Base-by-base conservation (phyloP, 2,329 filamentous ascomycete species). In the Phialophora expanda region DNA sequence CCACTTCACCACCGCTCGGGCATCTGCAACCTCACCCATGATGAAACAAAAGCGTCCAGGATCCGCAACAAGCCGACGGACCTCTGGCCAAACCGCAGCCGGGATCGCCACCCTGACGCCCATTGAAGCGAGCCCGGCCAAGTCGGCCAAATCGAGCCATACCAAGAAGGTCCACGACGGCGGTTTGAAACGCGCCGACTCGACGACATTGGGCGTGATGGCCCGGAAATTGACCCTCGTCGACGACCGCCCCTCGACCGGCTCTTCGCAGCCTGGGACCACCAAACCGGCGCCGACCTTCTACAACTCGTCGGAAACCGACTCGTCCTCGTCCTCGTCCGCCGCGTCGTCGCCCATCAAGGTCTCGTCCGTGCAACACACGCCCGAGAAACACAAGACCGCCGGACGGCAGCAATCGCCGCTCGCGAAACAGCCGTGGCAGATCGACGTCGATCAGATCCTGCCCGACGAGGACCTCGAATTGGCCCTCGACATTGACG, bases 111-210 rank as follows among this genome's bases (percentile, higher is more conserved):
- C 59, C 30, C 41, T 71, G 26, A 65, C 67, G 44, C 63, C 68
- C 17, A 65, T 69, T 14, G 59, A 69, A 59, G 70, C 68, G 9
- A 68, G 68, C 53, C 66, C 70, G 4, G 57, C 56, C 4, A 67
- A 61, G 34, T 46, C 60, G 24, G 24, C 41, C 56, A 48, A 50
- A 30, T 51, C 32, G 26, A 53, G 17, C 32, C 41, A 44, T 2
- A n/a, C 20, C 22, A 56, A 57, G 30, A 61, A 65, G 41, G 24
- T 26, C n/a, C 48, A 59, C 5, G 58, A 64, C 46, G 44, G 65
- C 4, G 38, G 67, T 17, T 56, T 73, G 14, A 67, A 70, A 56
- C 67, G 71, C 58, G 71, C 72, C 48, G 72, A 73, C 51, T 72
- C 72, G 20, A 66, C 69, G 3, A 72, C 71, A 6, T 57, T 73